Conservation (phyloP, 352 stramenopile species). For the Phytophthora pistaciae region DNA sequence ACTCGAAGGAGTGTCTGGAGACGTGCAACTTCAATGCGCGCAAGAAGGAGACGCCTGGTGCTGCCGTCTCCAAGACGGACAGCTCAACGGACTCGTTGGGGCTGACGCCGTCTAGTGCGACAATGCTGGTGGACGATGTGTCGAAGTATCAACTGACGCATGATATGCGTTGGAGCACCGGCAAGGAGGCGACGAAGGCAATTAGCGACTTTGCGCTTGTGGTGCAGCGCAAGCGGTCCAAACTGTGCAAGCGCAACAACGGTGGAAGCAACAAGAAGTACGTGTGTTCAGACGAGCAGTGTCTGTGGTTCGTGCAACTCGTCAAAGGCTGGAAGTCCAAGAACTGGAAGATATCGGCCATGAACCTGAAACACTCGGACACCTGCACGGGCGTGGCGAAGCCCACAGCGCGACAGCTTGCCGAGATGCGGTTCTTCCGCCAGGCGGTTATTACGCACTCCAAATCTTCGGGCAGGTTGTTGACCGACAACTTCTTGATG, state of each 20-base stretch:
- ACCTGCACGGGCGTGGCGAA: conserved; percentile 71
- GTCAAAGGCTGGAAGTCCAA: conserved; percentile 88
- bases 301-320: conserved; percentile 82
- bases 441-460: conserved; percentile 81
- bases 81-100: background rate
- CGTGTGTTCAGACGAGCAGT: conserved; percentile 77
- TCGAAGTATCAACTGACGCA: conserved; percentile 78
- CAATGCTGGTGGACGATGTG: conserved; percentile 64
- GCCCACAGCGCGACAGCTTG: conserved; percentile 79
- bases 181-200: conserved; percentile 80
- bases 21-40: conserved; percentile 81
- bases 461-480: conserved; percentile 77
- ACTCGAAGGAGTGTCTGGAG: conserved; percentile 81
- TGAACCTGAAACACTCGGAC: conserved; percentile 83
- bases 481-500: conserved; percentile 84
- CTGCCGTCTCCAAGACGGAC: conserved; percentile 5
- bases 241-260: conserved; percentile 85
- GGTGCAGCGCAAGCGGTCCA: conserved; percentile 81
- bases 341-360: conserved; percentile 92
- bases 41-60: conserved; percentile 43
- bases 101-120: conserved; percentile 26
- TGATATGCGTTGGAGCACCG: conserved; percentile 84
- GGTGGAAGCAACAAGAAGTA: conserved; percentile 90
- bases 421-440: conserved; percentile 82
- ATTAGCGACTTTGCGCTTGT: conserved; percentile 84